Conservation (phyloP, 2,329 filamentous ascomycete genomes). For the Epichloe uncinata region DNA sequence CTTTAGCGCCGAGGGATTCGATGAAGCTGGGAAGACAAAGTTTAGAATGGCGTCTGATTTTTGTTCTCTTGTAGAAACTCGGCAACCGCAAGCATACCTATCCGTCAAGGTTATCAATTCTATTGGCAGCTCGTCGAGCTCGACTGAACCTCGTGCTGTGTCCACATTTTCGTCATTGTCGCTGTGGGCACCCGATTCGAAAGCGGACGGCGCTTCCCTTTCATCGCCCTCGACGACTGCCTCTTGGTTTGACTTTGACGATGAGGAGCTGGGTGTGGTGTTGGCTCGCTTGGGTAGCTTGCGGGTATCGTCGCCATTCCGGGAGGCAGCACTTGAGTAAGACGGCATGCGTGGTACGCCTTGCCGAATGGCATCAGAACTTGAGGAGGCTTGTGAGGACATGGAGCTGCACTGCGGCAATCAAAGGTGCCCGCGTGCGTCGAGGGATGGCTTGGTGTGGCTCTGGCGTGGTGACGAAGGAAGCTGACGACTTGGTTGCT, state of each 20-base stretch:
- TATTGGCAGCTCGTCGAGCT: slow-evolving; percentile 82
- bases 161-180: slow-evolving; percentile 34
- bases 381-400: slow-evolving; percentile 19
- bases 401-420: slow-evolving; percentile 18
- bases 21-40: slow-evolving; percentile 52
- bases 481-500: not conserved
- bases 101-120: slow-evolving; percentile 86
- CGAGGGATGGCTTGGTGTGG: not conserved
- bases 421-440: slow-evolving; percentile 5
- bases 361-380: slow-evolving; percentile 18
- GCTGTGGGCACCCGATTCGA: slow-evolving; percentile 31
- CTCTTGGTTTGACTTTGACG: slow-evolving; percentile 7
- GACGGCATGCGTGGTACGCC: slow-evolving; percentile 18
- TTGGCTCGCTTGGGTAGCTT: slow-evolving; percentile 30
- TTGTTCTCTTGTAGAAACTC: not conserved
- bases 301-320: slow-evolving; percentile 19
- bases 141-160: slow-evolving; percentile 43
- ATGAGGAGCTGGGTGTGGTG: slow-evolving; percentile 28
- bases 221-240: slow-evolving; percentile 14
- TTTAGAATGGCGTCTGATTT: not conserved
- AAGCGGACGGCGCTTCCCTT: slow-evolving; percentile 30
- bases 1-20: slow-evolving; percentile 75
- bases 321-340: slow-evolving; percentile 13
- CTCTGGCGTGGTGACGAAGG: not conserved
- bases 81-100: slow-evolving; percentile 39